These are phyloP conservation scores for Lonicera japonica DNA, from an alignment of 129 eudicot species.

Conservation along the genomic window DNA sequence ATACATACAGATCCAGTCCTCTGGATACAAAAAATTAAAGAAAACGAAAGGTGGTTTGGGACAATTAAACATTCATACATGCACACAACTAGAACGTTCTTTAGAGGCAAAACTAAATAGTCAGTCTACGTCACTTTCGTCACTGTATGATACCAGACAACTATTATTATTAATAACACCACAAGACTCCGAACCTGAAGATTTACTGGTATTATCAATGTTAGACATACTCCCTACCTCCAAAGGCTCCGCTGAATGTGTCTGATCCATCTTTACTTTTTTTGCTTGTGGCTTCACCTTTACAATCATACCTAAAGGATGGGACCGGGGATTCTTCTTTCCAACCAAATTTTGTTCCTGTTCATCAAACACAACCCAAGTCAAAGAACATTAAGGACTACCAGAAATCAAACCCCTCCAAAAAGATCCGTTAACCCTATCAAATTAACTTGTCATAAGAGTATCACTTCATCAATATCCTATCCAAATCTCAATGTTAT, in stretches of 20 bases:
- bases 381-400: neutral
- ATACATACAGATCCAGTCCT: too few species aligned
- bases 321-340: conserved; percentile 44
- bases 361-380: neutral
- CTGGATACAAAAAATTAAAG: neutral
- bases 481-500: too few species aligned
- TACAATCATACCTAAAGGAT: conserved; percentile 46
- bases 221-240: neutral
- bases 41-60: too few species aligned
- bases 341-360: conserved; percentile 40
- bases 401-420: too few species aligned
- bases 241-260: conserved; percentile 21
- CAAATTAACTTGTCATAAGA: too few species aligned
- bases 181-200: neutral
- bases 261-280: conserved; percentile 43
- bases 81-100: too few species aligned
- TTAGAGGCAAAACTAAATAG: neutral
- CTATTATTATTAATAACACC: conserved; percentile 16
- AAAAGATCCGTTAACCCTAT: too few species aligned
- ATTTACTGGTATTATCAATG: conserved; percentile 1
- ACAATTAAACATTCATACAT: too few species aligned
- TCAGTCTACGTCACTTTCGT: conserved; percentile 67
- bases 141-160: conserved; percentile 77
- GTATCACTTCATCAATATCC: too few species aligned
- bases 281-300: conserved; percentile 78